These are phyloP conservation scores for Keithomyces neogunnii DNA, from an alignment of 2,329 filamentous ascomycete species.

Conservation along the genomic window DNA sequence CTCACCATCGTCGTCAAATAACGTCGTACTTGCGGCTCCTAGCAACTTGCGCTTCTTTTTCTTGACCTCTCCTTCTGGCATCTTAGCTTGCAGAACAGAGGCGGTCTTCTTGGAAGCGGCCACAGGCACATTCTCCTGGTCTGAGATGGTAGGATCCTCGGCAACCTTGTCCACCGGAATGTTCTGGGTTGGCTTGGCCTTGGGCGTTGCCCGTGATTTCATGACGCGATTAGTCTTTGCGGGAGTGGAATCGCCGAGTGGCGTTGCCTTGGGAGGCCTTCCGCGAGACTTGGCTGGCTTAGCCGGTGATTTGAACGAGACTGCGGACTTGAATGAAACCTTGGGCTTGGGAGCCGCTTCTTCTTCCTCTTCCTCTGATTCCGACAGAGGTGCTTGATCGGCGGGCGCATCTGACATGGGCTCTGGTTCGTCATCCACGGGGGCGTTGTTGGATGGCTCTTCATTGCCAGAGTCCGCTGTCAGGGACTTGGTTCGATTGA, in stretches of 20 bases:
- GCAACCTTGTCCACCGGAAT: constrained; percentile 27
- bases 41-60: constrained; percentile 70
- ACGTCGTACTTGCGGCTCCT: constrained; percentile 50
- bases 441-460: constrained; percentile 12
- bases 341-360: constrained; percentile 7
- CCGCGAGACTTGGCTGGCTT: constrained; percentile 31
- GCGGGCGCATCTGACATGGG: constrained; percentile 6
- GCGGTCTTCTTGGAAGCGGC: constrained; percentile 8
- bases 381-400: constrained; percentile 2
- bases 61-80: constrained; percentile 32
- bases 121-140: constrained; percentile 20
- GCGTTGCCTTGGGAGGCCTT: constrained; percentile 35
- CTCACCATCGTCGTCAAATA: constrained; percentile 61
- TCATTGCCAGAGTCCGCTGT: constrained; percentile 26
- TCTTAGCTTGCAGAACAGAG: constrained; percentile 8
- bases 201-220: constrained; percentile 5
- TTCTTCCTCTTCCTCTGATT: constrained; percentile 16
- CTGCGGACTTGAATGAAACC: constrained; percentile 6
- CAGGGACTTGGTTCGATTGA: constrained; percentile 63
- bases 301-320: constrained; percentile 4
- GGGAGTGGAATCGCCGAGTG: constrained; percentile 34
- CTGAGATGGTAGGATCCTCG: constrained; percentile 25
- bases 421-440: constrained; percentile 23
- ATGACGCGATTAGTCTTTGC: constrained; percentile 34
- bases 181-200: constrained; percentile 3